Evolutionary conservation across 768 basidiomycete genomes (phyloP), one percentile per base, ranked within the genome.

Genomic region (Calocera viscosa): DNA sequence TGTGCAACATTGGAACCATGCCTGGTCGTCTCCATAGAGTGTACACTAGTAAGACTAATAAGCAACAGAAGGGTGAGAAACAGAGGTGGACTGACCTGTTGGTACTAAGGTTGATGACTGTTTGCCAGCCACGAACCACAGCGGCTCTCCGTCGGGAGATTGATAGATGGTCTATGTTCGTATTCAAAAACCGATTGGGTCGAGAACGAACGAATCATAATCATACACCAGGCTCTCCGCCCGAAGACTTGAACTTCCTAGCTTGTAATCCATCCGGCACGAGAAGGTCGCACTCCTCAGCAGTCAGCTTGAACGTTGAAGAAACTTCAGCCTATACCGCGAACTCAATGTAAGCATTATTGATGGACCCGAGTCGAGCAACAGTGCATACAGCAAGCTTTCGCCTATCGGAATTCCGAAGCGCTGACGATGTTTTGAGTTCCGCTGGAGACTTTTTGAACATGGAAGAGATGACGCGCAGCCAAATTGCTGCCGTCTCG

Each of bases 61-160:
- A 43, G 32, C 11, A 39, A 66, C 22, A 69, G 66, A 28, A 68
- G 38, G 7, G 12, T 2, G 17, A 32, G 33, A 63, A 34, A 40
- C 8, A 22, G 11, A 63, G n/a, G n/a, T n/a, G n/a, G n/a, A 65
- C 72, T 28, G 60, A 82, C 82, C 80, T 40, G 88, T 87, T n/a
- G 90, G 90, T 49, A 90, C 82, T 35, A 91, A 77, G 43, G 85
- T 84, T 14, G 86, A 84, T 1, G 81, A 79, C 11, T 64, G 82
- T 75, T 87, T 89, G 24, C 88, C 88, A 19, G 87, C 69, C 0
- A 83, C 83, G 70, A 92, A 89, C 90, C 90, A 92, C 35, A 91
- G 75, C 0, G 90, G 90, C 70, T 88, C 83, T 24, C 87, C 86
- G 24, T 84, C 82, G 3, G 82, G 75, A 8, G 83, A 81, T 19